phyloP scores from a whole-genome alignment of 129 eudicot species.

The sunflower (Helianthus annuus) region DNA sequence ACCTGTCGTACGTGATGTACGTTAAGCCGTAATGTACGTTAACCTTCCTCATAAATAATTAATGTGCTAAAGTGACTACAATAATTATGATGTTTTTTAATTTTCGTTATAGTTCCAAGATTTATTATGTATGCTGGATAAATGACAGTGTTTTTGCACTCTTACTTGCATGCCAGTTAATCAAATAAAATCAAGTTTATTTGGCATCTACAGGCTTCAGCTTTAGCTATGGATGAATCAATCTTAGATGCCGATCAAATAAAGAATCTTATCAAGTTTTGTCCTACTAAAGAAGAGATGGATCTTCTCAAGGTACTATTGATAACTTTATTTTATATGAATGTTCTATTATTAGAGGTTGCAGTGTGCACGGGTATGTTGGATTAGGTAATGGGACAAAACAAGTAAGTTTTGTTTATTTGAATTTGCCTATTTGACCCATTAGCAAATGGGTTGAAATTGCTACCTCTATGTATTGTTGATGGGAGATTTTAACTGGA shows the following conservation, averaged over 20 bases:
- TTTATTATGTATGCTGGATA: not conserved
- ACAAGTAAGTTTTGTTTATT: too few relatives aligned
- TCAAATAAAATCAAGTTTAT: constrained; percentile 17
- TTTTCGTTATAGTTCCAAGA: not conserved
- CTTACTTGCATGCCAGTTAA: not conserved
- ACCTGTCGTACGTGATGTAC: too few relatives aligned
- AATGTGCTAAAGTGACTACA: too few relatives aligned
- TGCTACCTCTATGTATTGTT: too few relatives aligned
- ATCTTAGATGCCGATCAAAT: constrained; percentile 84
- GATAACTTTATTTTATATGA: not conserved
- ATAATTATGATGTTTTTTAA: not conserved
- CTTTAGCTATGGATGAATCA: constrained; percentile 82
- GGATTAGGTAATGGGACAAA: too few relatives aligned
- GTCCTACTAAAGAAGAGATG: constrained; percentile 92
- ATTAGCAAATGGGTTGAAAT: too few relatives aligned
- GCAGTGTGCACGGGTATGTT: too few relatives aligned
- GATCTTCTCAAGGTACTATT: constrained; percentile 73
- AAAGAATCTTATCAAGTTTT: constrained; percentile 82
- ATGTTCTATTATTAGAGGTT: too few relatives aligned
- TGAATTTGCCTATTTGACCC: too few relatives aligned
- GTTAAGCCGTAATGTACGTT: too few relatives aligned
- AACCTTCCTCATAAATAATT: too few relatives aligned
- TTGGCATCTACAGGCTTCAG: constrained; percentile 62
- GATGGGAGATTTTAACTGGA: too few relatives aligned
- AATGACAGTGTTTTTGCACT: not conserved